These are phyloP conservation scores for Trichoderma arundinaceum DNA, from an alignment of 2,329 filamentous ascomycete genomes.

Conservation along the genomic window DNA sequence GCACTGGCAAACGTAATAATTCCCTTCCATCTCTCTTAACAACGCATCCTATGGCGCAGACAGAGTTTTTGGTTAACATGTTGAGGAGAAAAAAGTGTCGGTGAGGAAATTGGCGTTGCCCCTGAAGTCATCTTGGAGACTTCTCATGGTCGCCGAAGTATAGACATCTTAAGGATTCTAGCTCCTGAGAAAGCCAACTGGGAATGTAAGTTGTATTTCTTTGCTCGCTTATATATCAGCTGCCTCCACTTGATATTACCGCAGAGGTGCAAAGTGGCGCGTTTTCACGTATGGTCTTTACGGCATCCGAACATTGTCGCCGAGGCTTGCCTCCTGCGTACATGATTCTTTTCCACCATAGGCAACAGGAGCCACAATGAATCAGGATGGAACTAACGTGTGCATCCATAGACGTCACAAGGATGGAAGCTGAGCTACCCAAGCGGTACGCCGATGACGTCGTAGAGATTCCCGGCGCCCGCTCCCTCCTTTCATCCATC, in stretches of 20 bases:
- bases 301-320: background rate
- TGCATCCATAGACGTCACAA: conserved; percentile 69
- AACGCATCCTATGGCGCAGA: background rate
- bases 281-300: background rate
- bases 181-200: conserved; percentile 86
- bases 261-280: background rate
- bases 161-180: conserved; percentile 81
- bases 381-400: background rate
- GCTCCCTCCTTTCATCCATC: conserved; percentile 70
- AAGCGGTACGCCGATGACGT: conserved; percentile 77
- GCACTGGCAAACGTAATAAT: conserved; percentile 72
- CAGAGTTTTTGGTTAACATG: conserved; percentile 6
- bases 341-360: background rate
- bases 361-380: background rate
- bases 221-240: background rate
- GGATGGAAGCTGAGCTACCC: conserved; percentile 80
- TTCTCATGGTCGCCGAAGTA: conserved; percentile 87
- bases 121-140: conserved; percentile 86
- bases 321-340: background rate
- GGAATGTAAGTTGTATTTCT: conserved; percentile 72
- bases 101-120: conserved; percentile 80
- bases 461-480: conserved; percentile 83
- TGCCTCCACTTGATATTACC: background rate
- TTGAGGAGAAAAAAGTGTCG: conserved; percentile 61
- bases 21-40: background rate